These are phyloP conservation scores for Galeopsis tetrahit DNA, from an alignment of 257 asterid species.

Conservation along the genomic window DNA sequence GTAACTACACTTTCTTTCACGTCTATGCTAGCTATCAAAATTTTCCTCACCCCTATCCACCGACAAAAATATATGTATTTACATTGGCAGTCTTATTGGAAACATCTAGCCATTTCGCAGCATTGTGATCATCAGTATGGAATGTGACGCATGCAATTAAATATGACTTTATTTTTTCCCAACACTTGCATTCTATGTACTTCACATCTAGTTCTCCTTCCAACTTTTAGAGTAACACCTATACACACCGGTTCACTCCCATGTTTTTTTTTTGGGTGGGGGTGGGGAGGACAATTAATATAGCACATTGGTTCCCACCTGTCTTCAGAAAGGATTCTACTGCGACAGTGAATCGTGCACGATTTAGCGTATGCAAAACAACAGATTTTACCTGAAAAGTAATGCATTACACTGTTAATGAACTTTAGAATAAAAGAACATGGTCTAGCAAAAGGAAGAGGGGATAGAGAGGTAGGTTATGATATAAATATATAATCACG, in stretches of 20 bases:
- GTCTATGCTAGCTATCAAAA: slow-evolving; percentile 3
- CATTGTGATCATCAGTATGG: slow-evolving; percentile 1
- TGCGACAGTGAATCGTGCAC: slow-evolving; percentile 96
- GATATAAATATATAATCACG: slow-evolving; percentile 22
- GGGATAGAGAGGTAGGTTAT: slow-evolving; percentile 3
- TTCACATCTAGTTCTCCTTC: slow-evolving; percentile 8
- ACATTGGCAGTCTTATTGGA: slow-evolving; percentile 6
- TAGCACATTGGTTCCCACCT: slow-evolving; percentile 48
- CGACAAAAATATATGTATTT: background rate
- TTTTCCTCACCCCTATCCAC: background rate
- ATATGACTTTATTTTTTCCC: slow-evolving; percentile 16
- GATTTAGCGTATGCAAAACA: slow-evolving; percentile 88
- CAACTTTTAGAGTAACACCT: slow-evolving; percentile 5
- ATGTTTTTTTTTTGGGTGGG: no score
- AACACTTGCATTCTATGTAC: background rate
- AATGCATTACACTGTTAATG: slow-evolving; percentile 23
- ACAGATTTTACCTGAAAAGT: slow-evolving; percentile 83
- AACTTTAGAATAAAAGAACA: slow-evolving; percentile 20
- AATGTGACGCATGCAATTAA: background rate
- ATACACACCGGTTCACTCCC: background rate
- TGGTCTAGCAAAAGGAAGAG: slow-evolving; percentile 4
- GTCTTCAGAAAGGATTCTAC: slow-evolving; percentile 90
- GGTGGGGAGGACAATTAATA: background rate
- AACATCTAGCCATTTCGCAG: background rate
- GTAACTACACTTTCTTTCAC: slow-evolving; percentile 16